These are phyloP conservation scores for Xerocomellus amylosporus DNA, from an alignment of 768 basidiomycete genomes.

Conservation along the genomic window DNA sequence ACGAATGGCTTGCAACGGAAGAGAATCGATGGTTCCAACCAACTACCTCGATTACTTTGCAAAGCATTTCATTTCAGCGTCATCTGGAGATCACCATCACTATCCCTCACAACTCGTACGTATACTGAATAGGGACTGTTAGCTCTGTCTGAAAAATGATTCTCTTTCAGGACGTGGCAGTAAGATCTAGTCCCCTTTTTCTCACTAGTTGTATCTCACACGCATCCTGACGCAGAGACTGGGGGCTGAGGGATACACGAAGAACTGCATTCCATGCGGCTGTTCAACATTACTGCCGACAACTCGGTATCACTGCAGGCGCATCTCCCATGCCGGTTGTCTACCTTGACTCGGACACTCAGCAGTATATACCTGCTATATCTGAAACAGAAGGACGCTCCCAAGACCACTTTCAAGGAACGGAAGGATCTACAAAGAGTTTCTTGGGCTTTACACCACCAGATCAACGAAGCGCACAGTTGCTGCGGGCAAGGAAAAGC, in stretches of 20 bases:
- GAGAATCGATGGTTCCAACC: conserved; percentile 79
- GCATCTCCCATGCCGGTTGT: conserved; percentile 62
- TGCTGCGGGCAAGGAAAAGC: conserved; percentile 30
- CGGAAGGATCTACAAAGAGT: conserved; percentile 12
- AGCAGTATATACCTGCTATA: conserved; percentile 4
- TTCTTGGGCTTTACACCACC: conserved; percentile 33
- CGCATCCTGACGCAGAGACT: conserved; percentile 38
- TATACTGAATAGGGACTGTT: conserved; percentile 3
- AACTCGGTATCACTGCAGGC: conserved; percentile 62
- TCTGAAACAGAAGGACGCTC: background rate
- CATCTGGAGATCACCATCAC: conserved; percentile 67
- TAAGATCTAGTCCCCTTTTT: conserved; percentile 13
- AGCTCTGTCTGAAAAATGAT: background rate
- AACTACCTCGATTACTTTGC: conserved; percentile 58
- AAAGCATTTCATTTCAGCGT: conserved; percentile 63
- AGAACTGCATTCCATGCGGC: conserved; percentile 81
- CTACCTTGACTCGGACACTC: conserved; percentile 34
- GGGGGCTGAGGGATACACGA: conserved; percentile 58
- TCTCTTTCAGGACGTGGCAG: conserved; percentile 34
- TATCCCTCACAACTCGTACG: conserved; percentile 52
- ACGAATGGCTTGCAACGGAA: conserved; percentile 75
- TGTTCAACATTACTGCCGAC: conserved; percentile 65
- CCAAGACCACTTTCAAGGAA: conserved; percentile 6
- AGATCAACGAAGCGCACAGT: conserved; percentile 12
- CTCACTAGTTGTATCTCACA: conserved; percentile 3